Evolutionary conservation across 129 eudicot species (phyloP).

Genomic region (Erigeron canadensis): DNA sequence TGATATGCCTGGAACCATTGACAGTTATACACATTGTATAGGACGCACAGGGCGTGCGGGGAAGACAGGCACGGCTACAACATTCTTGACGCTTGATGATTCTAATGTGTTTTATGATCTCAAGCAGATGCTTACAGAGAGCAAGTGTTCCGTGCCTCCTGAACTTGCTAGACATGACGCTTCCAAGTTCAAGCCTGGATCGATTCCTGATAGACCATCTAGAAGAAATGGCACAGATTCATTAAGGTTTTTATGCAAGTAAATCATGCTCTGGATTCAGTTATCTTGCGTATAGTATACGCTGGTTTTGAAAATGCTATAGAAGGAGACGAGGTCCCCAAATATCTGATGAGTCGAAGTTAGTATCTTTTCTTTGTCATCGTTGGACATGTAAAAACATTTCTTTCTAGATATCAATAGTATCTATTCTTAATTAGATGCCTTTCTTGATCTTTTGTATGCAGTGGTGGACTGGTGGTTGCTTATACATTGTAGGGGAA

Average conservation of each 20-base stretch:
- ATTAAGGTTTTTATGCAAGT: conserved; percentile 27
- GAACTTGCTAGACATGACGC: conserved; percentile 69
- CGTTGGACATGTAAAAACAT: too few species aligned
- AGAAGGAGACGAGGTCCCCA: too few species aligned
- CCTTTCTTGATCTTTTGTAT: too few species aligned
- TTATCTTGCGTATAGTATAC: conserved; percentile 57
- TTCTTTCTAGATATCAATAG: too few species aligned
- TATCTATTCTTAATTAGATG: too few species aligned
- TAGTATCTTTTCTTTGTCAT: too few species aligned
- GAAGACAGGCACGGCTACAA: conserved; percentile 56
- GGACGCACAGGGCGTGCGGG: conserved; percentile 69
- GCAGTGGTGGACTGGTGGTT: too few species aligned
- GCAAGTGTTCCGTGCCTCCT: conserved; percentile 54
- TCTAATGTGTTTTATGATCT: conserved; percentile 59
- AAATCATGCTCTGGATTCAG: too few species aligned
- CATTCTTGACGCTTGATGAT: conserved; percentile 53
- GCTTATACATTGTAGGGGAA: too few species aligned
- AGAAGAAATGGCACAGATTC: conserved; percentile 54
- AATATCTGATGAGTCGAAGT: too few species aligned
- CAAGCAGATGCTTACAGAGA: conserved; percentile 63
- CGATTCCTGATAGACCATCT: conserved; percentile 63
- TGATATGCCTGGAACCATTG: conserved; percentile 63
- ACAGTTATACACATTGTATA: conserved; percentile 58
- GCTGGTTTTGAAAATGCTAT: too few species aligned
- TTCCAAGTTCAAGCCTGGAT: conserved; percentile 57